Evolutionary conservation across 768 basidiomycete genomes (phyloP).

Genomic region (Termitomyces sp.): DNA sequence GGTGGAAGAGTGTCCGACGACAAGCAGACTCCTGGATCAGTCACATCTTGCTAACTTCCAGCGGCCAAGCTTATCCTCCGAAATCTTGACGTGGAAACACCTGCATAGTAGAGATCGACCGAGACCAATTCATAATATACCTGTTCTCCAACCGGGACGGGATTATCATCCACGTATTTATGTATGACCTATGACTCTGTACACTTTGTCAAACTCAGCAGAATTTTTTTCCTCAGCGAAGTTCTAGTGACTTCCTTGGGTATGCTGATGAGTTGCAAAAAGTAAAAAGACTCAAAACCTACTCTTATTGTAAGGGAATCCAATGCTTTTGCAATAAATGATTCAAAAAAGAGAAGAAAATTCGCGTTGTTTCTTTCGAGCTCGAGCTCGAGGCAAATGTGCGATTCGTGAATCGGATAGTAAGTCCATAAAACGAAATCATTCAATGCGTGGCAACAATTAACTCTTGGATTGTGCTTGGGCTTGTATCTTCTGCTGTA

Average conservation of each 20-base stretch:
- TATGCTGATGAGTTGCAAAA: background rate
- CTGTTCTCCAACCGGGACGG: background rate
- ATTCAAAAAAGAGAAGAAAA: background rate
- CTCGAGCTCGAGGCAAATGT: background rate
- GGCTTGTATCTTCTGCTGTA: slow-evolving; percentile 56
- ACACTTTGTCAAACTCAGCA: background rate
- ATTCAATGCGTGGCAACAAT: background rate
- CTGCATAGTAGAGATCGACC: background rate
- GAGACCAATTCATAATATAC: background rate
- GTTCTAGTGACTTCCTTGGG: background rate
- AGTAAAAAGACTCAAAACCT: background rate
- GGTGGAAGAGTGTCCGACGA: background rate
- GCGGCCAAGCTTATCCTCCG: background rate
- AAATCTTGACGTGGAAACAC: background rate
- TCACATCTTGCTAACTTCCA: background rate
- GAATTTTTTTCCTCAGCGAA: background rate
- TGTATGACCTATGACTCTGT: background rate
- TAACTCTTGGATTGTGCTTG: slow-evolving; percentile 21
- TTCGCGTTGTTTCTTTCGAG: background rate
- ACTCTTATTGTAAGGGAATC: background rate
- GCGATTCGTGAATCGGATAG: background rate
- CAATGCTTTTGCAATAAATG: background rate
- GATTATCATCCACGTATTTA: background rate
- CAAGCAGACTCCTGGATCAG: background rate
- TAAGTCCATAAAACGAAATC: background rate